Evolutionary conservation across 352 stramenopile genomes (phyloP), one percentile per base, ranked within the genome.

Genomic region (Phytophthora pisi): DNA sequence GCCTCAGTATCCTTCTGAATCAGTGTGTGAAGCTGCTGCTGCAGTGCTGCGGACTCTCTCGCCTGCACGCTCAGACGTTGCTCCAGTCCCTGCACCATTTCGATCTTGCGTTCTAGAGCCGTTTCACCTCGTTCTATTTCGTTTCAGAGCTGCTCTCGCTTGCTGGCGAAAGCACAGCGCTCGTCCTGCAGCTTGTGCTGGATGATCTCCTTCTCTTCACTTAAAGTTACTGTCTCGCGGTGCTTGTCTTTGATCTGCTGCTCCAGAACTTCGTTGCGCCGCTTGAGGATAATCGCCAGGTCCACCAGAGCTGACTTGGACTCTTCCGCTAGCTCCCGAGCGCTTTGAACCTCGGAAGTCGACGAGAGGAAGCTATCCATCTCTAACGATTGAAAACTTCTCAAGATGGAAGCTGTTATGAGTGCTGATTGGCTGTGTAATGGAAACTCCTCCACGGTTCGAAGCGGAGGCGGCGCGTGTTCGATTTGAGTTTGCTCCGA

Each of bases 121-220:
- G 5, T 16, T 16, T 42, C 10, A 11, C 47, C 47, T 16, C 5
- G 23, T 10, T 18, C 11, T 36, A 13, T n/a, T 23, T 36, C 30
- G 47, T 36, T 53, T 11, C 47, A 53, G 23, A 34, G 47, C 20
- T 53, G 26, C 47, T 53, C 20, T 10, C 47, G 9, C 47, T 53
- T 53, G 47, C 9, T 42, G 34, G 34, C 34, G 34, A 16, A 42
- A 16, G 34, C 34, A 5, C 11, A 20, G 42, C n/a, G 50, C 50
- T 38, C 50, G 50, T 23, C 15, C 50, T 42, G 10, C 26, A 42
- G 5, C 18, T 40, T 42, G 15, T 42, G 23, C 50, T 40, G 13
- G 24, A 56, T 16, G 20, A 15, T 20, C 15, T 38, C 50, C 4
- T 42, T 20, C 13, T 45, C 28, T 30, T 4, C 24, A 10, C 15